Evolutionary conservation across 306 rosid genomes (phyloP).

Genomic region (Lithocarpus polystachyus): DNA sequence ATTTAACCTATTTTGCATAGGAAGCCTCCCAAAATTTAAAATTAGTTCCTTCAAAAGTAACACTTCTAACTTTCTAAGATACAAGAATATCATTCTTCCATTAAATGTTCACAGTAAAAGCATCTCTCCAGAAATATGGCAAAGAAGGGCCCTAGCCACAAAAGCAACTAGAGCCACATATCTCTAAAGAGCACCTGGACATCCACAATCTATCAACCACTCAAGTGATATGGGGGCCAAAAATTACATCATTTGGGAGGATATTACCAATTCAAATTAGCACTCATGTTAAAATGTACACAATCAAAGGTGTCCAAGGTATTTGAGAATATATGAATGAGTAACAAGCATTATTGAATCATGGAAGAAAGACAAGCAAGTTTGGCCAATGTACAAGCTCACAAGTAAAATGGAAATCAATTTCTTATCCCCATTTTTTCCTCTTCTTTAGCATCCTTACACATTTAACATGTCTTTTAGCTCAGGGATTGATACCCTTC

Average conservation of each 20-base stretch:
- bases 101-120: background rate
- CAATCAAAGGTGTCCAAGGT: background rate
- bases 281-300: background rate
- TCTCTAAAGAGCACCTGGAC: background rate
- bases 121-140: background rate
- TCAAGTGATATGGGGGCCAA: background rate
- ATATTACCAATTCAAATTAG: background rate
- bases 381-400: background rate
- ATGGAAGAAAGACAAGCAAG: background rate
- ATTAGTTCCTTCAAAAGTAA: background rate
- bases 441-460: background rate
- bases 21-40: background rate
- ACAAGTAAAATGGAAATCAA: background rate
- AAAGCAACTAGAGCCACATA: background rate
- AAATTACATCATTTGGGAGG: background rate
- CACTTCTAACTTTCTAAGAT: background rate
- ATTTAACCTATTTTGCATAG: background rate
- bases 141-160: background rate
- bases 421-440: constrained; percentile 16
- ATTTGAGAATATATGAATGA: background rate
- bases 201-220: background rate
- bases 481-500: too few species aligned
- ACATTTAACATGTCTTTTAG: too few species aligned
- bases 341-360: background rate
- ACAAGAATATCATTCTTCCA: background rate